These are phyloP conservation scores for Tanacetum coccineum DNA, from an alignment of 129 eudicot species.

Conservation along the genomic window DNA sequence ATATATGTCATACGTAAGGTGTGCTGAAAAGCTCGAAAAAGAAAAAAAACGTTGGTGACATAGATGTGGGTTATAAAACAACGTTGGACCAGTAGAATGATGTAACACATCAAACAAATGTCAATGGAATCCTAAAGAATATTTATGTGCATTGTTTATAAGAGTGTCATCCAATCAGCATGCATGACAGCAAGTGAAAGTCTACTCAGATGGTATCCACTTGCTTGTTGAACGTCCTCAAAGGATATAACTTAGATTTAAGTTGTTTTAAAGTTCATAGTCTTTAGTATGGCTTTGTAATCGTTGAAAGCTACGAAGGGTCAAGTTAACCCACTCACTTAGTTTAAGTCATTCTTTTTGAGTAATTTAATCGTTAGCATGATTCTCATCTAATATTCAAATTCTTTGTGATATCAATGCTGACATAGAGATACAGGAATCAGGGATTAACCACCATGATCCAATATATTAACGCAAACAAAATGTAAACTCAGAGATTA, in stretches of 20 bases:
- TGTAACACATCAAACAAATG: neutral
- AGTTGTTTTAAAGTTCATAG: constrained; percentile 1
- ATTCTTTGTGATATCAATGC: too few relatives aligned
- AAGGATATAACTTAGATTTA: neutral
- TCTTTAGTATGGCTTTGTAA: constrained; percentile 15
- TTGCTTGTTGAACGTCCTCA: constrained; percentile 2
- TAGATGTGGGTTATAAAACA: constrained; percentile 14
- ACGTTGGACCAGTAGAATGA: constrained; percentile 21
- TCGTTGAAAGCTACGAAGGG: constrained; percentile 26
- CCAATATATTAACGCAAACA: too few relatives aligned
- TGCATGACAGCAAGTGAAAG: constrained; percentile 26
- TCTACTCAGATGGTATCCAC: constrained; percentile 36
- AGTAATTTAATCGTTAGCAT: constrained; percentile 17
- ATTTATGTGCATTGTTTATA: neutral
- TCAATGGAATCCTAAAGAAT: constrained; percentile 22
- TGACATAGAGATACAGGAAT: too few relatives aligned
- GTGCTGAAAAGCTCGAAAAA: constrained; percentile 1
- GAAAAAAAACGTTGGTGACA: constrained; percentile 19
- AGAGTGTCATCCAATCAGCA: constrained; percentile 19
- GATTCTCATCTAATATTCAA: neutral
- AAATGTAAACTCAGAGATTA: too few relatives aligned
- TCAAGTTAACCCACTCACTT: constrained; percentile 17
- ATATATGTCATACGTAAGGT: constrained; percentile 18
- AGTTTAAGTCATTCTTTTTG: constrained; percentile 11
- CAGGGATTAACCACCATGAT: too few relatives aligned